Percentiles rank a stretch among this genome's conserved stretches.
phyloP scores from a whole-genome alignment of 805 yeast genomes.

The Lachancea dasiensis region DNA sequence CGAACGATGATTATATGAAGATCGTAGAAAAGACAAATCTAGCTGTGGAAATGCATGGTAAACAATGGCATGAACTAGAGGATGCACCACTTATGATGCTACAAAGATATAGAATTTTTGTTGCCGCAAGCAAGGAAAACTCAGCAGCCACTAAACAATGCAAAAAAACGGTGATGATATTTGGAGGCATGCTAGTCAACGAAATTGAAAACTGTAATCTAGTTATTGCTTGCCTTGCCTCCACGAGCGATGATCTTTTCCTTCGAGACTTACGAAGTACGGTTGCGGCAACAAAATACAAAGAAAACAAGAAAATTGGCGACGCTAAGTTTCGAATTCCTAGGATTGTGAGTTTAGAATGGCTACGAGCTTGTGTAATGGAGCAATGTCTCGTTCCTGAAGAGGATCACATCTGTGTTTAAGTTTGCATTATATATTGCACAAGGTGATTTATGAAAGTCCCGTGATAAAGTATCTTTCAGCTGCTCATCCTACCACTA shows the following conservation, averaged over 20 bases:
- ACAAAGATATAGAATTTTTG: slow-evolving; percentile 30
- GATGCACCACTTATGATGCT: slow-evolving; percentile 33
- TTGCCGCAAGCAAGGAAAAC: slow-evolving; percentile 20
- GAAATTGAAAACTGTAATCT: slow-evolving; percentile 32
- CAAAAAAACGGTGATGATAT: slow-evolving; percentile 30
- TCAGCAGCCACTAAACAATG: slow-evolving; percentile 12
- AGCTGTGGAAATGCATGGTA: neutral
- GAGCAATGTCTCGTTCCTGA: slow-evolving; percentile 30
- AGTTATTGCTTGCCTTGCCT: slow-evolving; percentile 31
- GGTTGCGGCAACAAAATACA: neutral
- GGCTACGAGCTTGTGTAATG: slow-evolving; percentile 35
- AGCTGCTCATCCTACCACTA: too few relatives aligned
- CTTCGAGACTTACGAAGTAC: neutral
- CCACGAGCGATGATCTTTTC: neutral
- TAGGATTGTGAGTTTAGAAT: slow-evolving; percentile 32
- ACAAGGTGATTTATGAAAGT: neutral
- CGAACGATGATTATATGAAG: slow-evolving; percentile 14
- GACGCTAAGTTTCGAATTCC: slow-evolving; percentile 20
- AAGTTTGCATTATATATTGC: neutral
- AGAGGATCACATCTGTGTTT: slow-evolving; percentile 22
- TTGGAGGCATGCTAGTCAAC: slow-evolving; percentile 39
- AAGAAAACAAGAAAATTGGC: neutral
- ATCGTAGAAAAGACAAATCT: slow-evolving; percentile 8
- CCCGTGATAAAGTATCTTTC: slow-evolving; percentile 1
- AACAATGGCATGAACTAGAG: slow-evolving; percentile 2